phyloP scores from a whole-genome alignment of 805 yeast genomes.

The Ogataea zsoltii region DNA sequence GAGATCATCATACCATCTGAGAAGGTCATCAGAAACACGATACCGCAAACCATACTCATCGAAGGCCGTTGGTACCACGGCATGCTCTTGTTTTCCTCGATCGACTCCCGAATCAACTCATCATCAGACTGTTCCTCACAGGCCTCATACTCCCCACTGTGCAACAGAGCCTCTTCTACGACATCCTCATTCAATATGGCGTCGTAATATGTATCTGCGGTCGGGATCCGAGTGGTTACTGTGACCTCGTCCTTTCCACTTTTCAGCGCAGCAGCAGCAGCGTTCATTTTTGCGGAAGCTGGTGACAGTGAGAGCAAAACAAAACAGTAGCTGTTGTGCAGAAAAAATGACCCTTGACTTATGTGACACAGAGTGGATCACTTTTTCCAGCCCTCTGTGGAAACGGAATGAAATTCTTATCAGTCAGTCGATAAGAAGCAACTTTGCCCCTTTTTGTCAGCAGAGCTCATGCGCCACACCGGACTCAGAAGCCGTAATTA shows the following conservation, averaged over 20 bases:
- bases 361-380: no score
- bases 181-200: conserved; percentile 25
- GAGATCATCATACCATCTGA: conserved; percentile 41
- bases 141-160: conserved; percentile 24
- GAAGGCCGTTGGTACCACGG: conserved; percentile 63
- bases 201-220: conserved; percentile 14
- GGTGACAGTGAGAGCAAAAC: no score
- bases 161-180: conserved; percentile 43
- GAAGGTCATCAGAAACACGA: conserved; percentile 44
- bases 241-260: background rate
- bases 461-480: no score
- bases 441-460: no score
- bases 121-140: conserved; percentile 41
- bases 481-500: no score
- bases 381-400: no score
- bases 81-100: conserved; percentile 36
- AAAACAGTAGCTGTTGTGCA: no score
- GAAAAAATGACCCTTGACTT: no score
- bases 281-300: background rate
- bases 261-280: background rate
- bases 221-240: conserved; percentile 5
- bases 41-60: conserved; percentile 45
- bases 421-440: no score
- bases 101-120: conserved; percentile 51
- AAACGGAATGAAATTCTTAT: no score